phyloP scores from a whole-genome alignment of 2,329 filamentous ascomycete genomes.

The Xylariaceae sp. region DNA sequence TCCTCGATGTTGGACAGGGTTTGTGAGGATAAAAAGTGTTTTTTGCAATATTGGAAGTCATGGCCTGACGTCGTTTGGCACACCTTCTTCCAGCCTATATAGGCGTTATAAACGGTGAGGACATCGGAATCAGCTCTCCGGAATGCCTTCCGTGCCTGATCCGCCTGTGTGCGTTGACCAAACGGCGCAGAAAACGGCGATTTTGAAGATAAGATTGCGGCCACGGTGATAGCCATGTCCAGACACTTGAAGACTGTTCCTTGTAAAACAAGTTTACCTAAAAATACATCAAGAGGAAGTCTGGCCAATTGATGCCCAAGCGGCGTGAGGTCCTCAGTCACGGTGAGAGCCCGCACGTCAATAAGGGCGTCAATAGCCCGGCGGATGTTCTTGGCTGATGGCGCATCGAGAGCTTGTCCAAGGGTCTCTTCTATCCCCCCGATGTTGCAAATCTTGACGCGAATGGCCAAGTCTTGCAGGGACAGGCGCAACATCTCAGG shows the following conservation, averaged over 20 bases:
- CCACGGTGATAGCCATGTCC: constrained; percentile 89
- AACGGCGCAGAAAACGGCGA: constrained; percentile 90
- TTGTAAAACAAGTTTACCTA: constrained; percentile 90
- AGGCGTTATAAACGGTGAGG: constrained; percentile 92
- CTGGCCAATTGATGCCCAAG: constrained; percentile 86
- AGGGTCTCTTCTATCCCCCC: constrained; percentile 92
- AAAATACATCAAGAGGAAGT: constrained; percentile 88
- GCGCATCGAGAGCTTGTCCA: constrained; percentile 85
- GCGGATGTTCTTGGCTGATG: constrained; percentile 88
- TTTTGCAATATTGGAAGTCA: constrained; percentile 90
- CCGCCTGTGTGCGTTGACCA: constrained; percentile 80
- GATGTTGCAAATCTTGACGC: constrained; percentile 96
- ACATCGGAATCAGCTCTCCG: constrained; percentile 89
- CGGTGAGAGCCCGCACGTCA: constrained; percentile 87
- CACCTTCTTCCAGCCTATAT: constrained; percentile 83
- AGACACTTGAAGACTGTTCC: constrained; percentile 88
- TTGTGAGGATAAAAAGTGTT: constrained; percentile 91
- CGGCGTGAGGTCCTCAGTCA: constrained; percentile 81
- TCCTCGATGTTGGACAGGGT: constrained; percentile 93
- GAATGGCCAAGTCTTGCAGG: constrained; percentile 90
- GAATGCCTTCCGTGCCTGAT: constrained; percentile 79
- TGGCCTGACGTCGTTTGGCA: constrained; percentile 74
- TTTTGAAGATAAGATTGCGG: constrained; percentile 92
- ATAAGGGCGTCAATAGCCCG: constrained; percentile 91
- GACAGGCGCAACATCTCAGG: constrained; percentile 96